Conservation (phyloP, 331 rosid species). For the Arachis monticola region DNA sequence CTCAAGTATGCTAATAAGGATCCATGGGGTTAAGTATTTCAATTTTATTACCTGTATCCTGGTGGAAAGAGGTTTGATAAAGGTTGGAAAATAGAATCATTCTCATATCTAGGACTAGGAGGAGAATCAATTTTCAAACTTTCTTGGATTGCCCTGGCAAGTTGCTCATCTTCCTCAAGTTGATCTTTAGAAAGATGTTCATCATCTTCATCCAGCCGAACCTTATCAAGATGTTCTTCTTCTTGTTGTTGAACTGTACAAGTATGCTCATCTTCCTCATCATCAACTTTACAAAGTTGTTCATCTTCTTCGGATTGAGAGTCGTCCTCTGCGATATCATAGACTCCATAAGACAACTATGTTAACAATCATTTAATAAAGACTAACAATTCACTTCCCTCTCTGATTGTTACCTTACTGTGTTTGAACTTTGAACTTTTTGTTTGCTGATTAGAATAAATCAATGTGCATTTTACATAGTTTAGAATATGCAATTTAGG, state of each 20-base stretch:
- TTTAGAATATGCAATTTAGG: conserved; percentile 19
- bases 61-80: conserved; percentile 52
- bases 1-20: not conserved
- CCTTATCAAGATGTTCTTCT: conserved; percentile 40
- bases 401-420: too few species aligned
- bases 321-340: conserved; percentile 39
- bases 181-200: conserved; percentile 11
- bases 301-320: conserved; percentile 53
- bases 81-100: conserved; percentile 51
- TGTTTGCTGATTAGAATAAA: too few species aligned
- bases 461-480: conserved; percentile 2
- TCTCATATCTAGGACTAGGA: conserved; percentile 56
- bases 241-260: conserved; percentile 35
- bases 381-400: too few species aligned
- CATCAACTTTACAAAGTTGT: conserved; percentile 29
- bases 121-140: conserved; percentile 62
- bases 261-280: not conserved
- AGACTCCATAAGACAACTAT: too few species aligned
- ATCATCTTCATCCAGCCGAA: conserved; percentile 43
- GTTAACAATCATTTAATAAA: too few species aligned
- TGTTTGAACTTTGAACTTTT: too few species aligned
- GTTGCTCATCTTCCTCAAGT: conserved; percentile 74
- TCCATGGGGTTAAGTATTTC: too few species aligned
- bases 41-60: conserved; percentile 59
- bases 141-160: conserved; percentile 81